A percentile compares a stretch with the other conserved stretches of the same genome.
Conservation (phyloP, 192 early-diverging fungal species). For the Coemansia umbellata region DNA sequence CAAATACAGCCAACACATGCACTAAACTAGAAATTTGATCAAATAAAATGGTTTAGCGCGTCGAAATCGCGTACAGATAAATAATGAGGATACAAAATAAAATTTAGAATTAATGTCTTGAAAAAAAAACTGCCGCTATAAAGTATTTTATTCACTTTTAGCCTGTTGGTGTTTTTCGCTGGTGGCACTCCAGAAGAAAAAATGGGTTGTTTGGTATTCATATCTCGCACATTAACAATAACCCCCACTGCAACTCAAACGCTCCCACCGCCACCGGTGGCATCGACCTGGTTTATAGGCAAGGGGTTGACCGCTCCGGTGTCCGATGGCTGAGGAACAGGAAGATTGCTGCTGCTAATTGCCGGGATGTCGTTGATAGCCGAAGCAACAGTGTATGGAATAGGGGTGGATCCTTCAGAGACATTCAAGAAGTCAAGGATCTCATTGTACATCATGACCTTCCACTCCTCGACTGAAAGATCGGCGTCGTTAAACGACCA, state of each 20-base stretch:
- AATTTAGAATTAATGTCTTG: too few species aligned
- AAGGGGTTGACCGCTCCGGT: not conserved
- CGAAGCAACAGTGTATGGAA: slow-evolving; percentile 12
- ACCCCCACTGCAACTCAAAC: not conserved
- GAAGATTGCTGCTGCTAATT: not conserved
- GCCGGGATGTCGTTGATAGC: not conserved
- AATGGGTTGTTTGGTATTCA: not conserved
- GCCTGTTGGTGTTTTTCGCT: too few species aligned
- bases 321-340: not conserved
- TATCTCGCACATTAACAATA: not conserved
- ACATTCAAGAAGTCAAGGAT: slow-evolving; percentile 71
- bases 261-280: not conserved
- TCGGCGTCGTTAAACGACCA: slow-evolving; percentile 96
- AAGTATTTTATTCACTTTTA: too few species aligned
- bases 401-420: slow-evolving; percentile 38
- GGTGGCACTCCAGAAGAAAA: not conserved
- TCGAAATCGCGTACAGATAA: too few species aligned
- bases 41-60: too few species aligned
- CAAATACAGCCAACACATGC: too few species aligned
- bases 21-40: too few species aligned
- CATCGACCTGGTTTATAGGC: not conserved
- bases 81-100: too few species aligned
- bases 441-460: slow-evolving; percentile 86
- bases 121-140: too few species aligned
- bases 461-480: slow-evolving; percentile 82